phyloP scores from a whole-genome alignment of 192 early-diverging fungal species.

The Umbelopsis sp. region DNA sequence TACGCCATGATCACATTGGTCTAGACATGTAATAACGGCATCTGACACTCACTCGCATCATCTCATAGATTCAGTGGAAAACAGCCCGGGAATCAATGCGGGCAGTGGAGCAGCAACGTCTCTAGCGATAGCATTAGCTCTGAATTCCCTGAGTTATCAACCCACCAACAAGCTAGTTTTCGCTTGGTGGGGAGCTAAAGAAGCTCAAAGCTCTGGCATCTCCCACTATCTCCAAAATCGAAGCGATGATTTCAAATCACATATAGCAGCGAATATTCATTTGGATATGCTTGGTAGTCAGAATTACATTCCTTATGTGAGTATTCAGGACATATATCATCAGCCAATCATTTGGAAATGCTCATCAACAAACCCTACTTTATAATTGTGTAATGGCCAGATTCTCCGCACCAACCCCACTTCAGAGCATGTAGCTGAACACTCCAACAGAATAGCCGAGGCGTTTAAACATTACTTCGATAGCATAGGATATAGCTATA shows the following conservation, averaged over 20 bases:
- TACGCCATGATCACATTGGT: not conserved
- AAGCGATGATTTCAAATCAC: slow-evolving; percentile 43
- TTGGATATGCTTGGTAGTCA: slow-evolving; percentile 76
- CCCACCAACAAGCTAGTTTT: slow-evolving; percentile 64
- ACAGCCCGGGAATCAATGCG: slow-evolving; percentile 68
- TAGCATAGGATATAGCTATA: not conserved
- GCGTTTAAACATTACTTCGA: not conserved
- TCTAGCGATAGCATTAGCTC: slow-evolving; percentile 60
- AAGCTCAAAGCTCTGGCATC: slow-evolving; percentile 66
- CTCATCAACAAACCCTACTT: too few species aligned
- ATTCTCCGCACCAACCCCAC: slow-evolving; percentile 64
- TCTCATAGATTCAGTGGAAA: slow-evolving; percentile 65
- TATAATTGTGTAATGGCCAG: slow-evolving; percentile 4
- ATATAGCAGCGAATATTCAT: slow-evolving; percentile 63
- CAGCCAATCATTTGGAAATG: not conserved
- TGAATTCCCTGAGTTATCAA: slow-evolving; percentile 42
- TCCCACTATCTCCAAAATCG: slow-evolving; percentile 58
- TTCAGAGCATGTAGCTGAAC: slow-evolving; percentile 44
- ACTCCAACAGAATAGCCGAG: slow-evolving; percentile 35
- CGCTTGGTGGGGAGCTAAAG: slow-evolving; percentile 75
- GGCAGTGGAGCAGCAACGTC: slow-evolving; percentile 60
- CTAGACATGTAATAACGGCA: not conserved
- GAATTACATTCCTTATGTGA: slow-evolving; percentile 49
- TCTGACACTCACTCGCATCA: not conserved
- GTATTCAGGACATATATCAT: not conserved